These are phyloP conservation scores for Solanum clarkiae DNA, from an alignment of 257 asterid genomes.

Conservation along the genomic window DNA sequence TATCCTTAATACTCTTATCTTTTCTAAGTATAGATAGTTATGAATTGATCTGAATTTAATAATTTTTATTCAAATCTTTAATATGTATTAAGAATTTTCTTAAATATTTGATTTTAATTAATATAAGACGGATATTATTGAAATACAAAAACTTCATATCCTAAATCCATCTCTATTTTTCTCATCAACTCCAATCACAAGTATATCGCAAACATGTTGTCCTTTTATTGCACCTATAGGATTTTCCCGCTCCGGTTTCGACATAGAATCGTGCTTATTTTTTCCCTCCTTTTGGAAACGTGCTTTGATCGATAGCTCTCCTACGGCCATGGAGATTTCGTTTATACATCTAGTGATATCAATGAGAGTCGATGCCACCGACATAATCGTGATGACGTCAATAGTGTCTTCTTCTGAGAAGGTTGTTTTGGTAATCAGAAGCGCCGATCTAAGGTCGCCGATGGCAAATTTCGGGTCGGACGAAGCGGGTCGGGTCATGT, in stretches of 20 bases:
- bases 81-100: neutral
- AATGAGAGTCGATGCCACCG: constrained; percentile 16
- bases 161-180: neutral
- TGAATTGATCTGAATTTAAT: neutral
- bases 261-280: neutral
- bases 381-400: neutral
- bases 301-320: constrained; percentile 13
- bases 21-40: neutral
- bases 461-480: constrained; percentile 23
- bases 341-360: constrained; percentile 7
- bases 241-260: neutral
- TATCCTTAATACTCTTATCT: too few relatives aligned
- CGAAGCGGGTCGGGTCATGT: constrained; percentile 19
- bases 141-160: neutral
- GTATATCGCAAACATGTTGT: neutral
- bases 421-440: neutral
- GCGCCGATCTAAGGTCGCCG: constrained; percentile 6
- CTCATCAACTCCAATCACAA: neutral
- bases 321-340: constrained; percentile 8
- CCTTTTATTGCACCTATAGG: neutral
- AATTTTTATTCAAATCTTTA: neutral
- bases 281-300: neutral
- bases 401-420: neutral
- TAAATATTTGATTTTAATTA: neutral
- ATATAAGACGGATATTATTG: too few relatives aligned